phyloP scores from a whole-genome alignment of 352 stramenopile species.

The Phytopythium vexans region DNA sequence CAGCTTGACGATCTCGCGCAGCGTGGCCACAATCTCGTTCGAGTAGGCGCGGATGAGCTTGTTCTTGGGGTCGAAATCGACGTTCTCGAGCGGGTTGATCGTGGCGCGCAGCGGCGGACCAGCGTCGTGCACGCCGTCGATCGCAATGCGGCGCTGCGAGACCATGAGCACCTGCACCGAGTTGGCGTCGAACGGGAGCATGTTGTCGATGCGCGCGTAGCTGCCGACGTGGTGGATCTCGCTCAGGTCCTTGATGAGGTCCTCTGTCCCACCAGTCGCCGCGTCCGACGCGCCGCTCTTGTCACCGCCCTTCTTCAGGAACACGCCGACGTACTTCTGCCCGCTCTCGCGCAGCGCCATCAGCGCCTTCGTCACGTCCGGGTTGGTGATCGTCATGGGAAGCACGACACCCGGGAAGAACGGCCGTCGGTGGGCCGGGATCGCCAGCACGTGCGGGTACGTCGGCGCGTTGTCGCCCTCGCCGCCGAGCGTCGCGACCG shows the following conservation, averaged over 20 bases:
- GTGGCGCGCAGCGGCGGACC: constrained; percentile 58
- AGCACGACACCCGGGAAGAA: constrained; percentile 83
- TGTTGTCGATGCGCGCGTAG: constrained; percentile 95
- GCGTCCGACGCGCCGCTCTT: constrained; percentile 10
- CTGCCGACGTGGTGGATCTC: constrained; percentile 95
- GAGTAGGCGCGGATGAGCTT: constrained; percentile 94
- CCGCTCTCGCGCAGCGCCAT: constrained; percentile 83
- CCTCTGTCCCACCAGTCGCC: constrained; percentile 40
- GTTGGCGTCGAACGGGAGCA: constrained; percentile 77
- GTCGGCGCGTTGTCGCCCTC: constrained; percentile 67
- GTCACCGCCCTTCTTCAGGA: constrained; percentile 81
- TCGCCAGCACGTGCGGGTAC: constrained; percentile 75
- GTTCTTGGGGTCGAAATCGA: constrained; percentile 62
- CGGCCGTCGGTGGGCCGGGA: constrained; percentile 68
- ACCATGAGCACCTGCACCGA: constrained; percentile 84
- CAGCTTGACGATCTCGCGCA: constrained; percentile 96
- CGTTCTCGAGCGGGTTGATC: constrained; percentile 76
- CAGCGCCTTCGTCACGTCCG: constrained; percentile 85
- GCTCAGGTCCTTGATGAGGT: constrained; percentile 90
- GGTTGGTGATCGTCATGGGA: constrained; percentile 84
- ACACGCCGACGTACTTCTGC: constrained; percentile 93
- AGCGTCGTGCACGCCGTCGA: constrained; percentile 68
- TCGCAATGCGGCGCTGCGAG: constrained; percentile 85
- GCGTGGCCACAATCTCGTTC: constrained; percentile 97
- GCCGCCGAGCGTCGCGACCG: constrained; percentile 43